Percentiles rank a stretch among this genome's conserved stretches.
These are phyloP conservation scores for Fagopyrum homotropicum DNA, from an alignment of 148 eudicot genomes.

Conservation along the genomic window DNA sequence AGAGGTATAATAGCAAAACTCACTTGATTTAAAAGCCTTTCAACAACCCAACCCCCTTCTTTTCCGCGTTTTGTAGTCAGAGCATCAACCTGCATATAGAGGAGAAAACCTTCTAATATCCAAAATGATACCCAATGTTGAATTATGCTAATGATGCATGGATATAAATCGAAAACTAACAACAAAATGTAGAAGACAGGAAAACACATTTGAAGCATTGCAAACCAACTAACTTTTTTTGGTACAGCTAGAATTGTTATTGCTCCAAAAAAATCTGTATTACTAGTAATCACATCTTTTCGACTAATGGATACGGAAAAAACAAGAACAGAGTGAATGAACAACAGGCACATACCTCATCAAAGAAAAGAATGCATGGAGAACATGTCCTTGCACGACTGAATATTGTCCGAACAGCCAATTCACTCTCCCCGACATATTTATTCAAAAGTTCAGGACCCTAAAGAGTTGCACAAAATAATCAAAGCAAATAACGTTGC, in stretches of 20 bases:
- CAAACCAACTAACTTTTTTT: background rate
- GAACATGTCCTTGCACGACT: conserved; percentile 84
- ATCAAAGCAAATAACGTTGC: background rate
- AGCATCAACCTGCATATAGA: conserved; percentile 59
- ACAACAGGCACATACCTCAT: conserved; percentile 47
- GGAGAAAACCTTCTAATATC: background rate
- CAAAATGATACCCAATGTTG: background rate
- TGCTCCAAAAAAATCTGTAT: background rate
- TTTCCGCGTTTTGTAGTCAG: conserved; percentile 65
- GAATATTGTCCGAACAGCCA: conserved; percentile 67
- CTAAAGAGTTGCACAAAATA: conserved; percentile 20
- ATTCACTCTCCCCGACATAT: conserved; percentile 91
- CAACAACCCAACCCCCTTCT: conserved; percentile 78
- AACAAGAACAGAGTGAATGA: conserved; percentile 6
- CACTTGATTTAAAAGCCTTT: conserved; percentile 75
- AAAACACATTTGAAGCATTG: background rate
- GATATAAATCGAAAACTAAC: background rate
- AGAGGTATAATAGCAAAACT: background rate
- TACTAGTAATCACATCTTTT: background rate
- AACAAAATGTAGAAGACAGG: background rate
- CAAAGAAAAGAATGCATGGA: conserved; percentile 92
- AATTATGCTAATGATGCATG: background rate
- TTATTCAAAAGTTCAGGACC: conserved; percentile 88
- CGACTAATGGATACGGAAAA: background rate
- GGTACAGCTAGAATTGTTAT: background rate